These are phyloP conservation scores for Lachancea sp. DNA, from an alignment of 805 yeast genomes.

Conservation along the genomic window DNA sequence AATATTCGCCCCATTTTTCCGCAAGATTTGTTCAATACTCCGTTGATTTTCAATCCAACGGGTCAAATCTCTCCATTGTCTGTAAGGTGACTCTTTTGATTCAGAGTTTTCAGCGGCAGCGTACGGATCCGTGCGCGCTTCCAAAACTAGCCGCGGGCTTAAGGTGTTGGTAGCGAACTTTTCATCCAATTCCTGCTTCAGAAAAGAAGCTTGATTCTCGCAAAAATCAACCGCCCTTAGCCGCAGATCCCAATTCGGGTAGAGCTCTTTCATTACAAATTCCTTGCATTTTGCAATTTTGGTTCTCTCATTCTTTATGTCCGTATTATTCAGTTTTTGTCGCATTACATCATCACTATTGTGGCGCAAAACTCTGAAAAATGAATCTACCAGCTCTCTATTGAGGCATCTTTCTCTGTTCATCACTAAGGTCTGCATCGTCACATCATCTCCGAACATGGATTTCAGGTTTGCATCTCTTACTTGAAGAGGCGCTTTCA, in stretches of 20 bases:
- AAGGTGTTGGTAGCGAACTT: conserved; percentile 17
- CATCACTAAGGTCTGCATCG: conserved; percentile 17
- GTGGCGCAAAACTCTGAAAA: conserved; percentile 27
- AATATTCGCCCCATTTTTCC: conserved; percentile 32
- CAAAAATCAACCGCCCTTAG: conserved; percentile 39
- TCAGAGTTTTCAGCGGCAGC: conserved; percentile 37
- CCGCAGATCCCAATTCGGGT: conserved; percentile 44
- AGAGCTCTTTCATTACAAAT: conserved; percentile 35
- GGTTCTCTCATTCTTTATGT: conserved; percentile 22
- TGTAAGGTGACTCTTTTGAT: conserved; percentile 27
- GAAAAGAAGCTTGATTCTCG: conserved; percentile 25
- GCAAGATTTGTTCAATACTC: conserved; percentile 38
- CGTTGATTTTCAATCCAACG: conserved; percentile 38
- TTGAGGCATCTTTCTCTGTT: conserved; percentile 28
- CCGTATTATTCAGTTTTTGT: conserved; percentile 38
- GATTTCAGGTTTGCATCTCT: conserved; percentile 1
- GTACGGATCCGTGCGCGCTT: conserved; percentile 45
- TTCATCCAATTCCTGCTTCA: conserved; percentile 31
- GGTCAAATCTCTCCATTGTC: conserved; percentile 26
- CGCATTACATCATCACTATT: conserved; percentile 42
- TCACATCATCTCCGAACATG: conserved; percentile 3
- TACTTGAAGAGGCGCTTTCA: conserved; percentile 3
- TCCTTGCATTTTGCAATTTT: conserved; percentile 31
- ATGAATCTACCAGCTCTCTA: conserved; percentile 28
- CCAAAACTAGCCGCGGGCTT: conserved; percentile 19